Percentiles rank a stretch among this genome's conserved stretches.
Conservation (phyloP, 106 monocot species). For the Ottelia alismoides region DNA sequence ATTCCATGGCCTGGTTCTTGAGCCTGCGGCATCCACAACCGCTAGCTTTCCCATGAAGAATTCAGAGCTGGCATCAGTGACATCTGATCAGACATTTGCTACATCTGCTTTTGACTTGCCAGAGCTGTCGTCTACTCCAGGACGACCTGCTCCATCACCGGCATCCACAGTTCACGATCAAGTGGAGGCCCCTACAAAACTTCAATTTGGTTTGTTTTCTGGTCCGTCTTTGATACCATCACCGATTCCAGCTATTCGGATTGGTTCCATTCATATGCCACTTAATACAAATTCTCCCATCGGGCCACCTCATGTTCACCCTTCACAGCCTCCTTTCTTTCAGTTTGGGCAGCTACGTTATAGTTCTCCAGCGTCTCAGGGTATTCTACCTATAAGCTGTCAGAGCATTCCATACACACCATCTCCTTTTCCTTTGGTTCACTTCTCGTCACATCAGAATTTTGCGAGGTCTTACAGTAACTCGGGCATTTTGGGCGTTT, state of each 20-base stretch:
- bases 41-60: conserved; percentile 2
- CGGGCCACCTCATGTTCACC: conserved; percentile 42
- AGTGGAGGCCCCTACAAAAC: conserved; percentile 36
- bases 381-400: conserved; percentile 36
- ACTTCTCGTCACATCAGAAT: conserved; percentile 31
- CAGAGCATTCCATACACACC: conserved; percentile 36
- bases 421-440: conserved; percentile 25
- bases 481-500: conserved; percentile 14
- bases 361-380: conserved; percentile 38
- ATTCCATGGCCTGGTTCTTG: conserved; percentile 32
- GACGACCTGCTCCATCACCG: conserved; percentile 15
- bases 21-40: conserved; percentile 13
- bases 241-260: conserved; percentile 91
- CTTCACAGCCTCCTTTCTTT: conserved; percentile 47
- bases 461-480: conserved; percentile 16
- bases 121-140: neutral
- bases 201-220: conserved; percentile 96
- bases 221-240: conserved; percentile 87
- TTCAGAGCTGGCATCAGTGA: conserved; percentile 1
- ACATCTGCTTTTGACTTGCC: conserved; percentile 11
- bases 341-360: conserved; percentile 79
- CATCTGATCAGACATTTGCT: conserved; percentile 8
- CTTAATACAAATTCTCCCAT: conserved; percentile 61
- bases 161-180: conserved; percentile 23
- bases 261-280: conserved; percentile 97